Evolutionary conservation across 2,329 filamentous ascomycete genomes (phyloP).

Genomic region (Dactylonectria macrodidyma): DNA sequence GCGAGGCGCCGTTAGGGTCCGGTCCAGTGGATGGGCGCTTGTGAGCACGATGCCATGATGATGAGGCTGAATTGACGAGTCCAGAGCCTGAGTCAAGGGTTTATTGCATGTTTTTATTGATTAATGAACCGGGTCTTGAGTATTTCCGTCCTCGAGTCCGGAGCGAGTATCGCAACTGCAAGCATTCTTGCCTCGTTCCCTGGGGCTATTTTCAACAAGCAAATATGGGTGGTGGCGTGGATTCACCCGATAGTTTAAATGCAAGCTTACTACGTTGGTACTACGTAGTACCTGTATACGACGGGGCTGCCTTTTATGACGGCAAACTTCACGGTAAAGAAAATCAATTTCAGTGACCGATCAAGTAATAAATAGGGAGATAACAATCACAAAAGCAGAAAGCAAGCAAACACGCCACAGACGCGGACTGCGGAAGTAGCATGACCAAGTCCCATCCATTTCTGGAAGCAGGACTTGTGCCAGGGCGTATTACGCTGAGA

Average conservation of each 20-base stretch:
- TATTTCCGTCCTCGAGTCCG: neutral
- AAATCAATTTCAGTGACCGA: too few relatives aligned
- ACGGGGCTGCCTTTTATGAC: neutral
- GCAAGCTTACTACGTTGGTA: neutral
- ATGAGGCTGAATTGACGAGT: neutral
- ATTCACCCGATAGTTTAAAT: conserved; percentile 2
- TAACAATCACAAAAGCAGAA: neutral
- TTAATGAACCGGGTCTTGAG: neutral
- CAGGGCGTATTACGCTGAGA: neutral
- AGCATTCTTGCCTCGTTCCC: neutral
- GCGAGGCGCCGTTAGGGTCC: neutral
- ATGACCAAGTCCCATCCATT: neutral
- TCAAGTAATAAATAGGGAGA: neutral
- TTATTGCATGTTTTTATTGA: neutral
- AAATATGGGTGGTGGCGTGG: neutral
- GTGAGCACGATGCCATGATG: neutral
- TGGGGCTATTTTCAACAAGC: neutral
- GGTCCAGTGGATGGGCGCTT: neutral
- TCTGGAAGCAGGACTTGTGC: too few relatives aligned
- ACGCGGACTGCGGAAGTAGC: neutral
- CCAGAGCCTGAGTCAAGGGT: neutral
- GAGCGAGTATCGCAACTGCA: too few relatives aligned
- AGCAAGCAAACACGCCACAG: neutral
- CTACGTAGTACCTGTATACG: too few relatives aligned
- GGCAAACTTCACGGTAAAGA: neutral